Evolutionary conservation across 352 stramenopile species (phyloP).

Genomic region (Globisporangium alternatum): DNA sequence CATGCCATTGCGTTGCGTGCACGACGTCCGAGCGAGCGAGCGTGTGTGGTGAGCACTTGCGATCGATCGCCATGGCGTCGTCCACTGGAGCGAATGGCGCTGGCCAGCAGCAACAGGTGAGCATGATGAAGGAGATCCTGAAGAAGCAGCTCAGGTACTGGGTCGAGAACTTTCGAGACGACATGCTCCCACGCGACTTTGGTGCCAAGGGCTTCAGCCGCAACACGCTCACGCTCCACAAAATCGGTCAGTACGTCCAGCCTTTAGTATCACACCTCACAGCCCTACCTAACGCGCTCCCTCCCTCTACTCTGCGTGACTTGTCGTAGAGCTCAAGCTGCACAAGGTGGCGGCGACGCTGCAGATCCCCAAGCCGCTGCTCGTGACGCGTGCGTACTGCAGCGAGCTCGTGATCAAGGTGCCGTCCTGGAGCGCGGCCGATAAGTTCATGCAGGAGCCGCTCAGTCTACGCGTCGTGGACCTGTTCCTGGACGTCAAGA

Average conservation of each 20-base stretch:
- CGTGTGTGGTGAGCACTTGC: not conserved
- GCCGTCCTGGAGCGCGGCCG: slow-evolving; percentile 46
- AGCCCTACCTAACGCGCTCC: not conserved
- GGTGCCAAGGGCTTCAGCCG: slow-evolving; percentile 40
- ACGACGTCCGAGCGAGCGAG: not conserved
- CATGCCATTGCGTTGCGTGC: too few species aligned
- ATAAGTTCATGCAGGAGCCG: slow-evolving; percentile 58
- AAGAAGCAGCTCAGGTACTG: slow-evolving; percentile 63
- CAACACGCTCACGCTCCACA: slow-evolving; percentile 43
- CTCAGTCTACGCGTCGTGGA: slow-evolving; percentile 45
- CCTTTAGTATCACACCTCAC: not conserved
- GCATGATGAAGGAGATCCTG: slow-evolving; percentile 75
- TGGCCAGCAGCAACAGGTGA: slow-evolving; percentile 18
- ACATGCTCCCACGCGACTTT: slow-evolving; percentile 60
- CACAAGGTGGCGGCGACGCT: slow-evolving; percentile 51
- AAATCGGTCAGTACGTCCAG: slow-evolving; percentile 34
- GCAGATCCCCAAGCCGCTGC: slow-evolving; percentile 37
- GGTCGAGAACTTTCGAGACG: slow-evolving; percentile 59
- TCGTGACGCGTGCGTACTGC: slow-evolving; percentile 52
- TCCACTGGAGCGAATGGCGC: not conserved
- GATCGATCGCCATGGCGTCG: not conserved
- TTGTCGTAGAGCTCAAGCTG: slow-evolving; percentile 57
- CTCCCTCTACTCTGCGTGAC: not conserved
- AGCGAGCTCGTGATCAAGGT: slow-evolving; percentile 54
- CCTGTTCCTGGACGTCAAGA: slow-evolving; percentile 49